A percentile compares a stretch with the other conserved stretches of the same genome.
Evolutionary conservation across 805 yeast genomes (phyloP).

Genomic region (Candida sonorensis): DNA sequence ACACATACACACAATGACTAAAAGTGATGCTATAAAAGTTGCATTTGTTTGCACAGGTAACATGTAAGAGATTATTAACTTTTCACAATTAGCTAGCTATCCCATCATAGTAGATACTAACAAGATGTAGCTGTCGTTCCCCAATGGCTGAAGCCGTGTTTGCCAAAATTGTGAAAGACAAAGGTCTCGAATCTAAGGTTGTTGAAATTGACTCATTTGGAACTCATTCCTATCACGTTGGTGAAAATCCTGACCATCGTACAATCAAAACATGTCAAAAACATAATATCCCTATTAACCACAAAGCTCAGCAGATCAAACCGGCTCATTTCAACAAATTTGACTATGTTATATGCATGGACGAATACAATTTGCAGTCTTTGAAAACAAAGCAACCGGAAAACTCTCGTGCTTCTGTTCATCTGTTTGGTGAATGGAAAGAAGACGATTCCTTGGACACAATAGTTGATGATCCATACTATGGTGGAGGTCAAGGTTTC

Average conservation of each 20-base stretch:
- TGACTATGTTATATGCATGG: conserved; percentile 70
- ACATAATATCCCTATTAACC: conserved; percentile 70
- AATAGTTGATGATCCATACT: conserved; percentile 86
- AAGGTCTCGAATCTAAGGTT: conserved; percentile 40
- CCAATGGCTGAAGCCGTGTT: conserved; percentile 98
- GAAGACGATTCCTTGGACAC: conserved; percentile 40
- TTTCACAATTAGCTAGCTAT: conserved; percentile 1
- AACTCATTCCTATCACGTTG: conserved; percentile 78
- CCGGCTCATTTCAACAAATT: conserved; percentile 45
- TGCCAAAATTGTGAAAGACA: conserved; percentile 49
- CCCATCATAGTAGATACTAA: no score
- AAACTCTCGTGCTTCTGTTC: conserved; percentile 40
- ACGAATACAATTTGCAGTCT: conserved; percentile 49
- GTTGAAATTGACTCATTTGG: conserved; percentile 77
- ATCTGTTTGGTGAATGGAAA: conserved; percentile 78
- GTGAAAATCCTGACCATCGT: conserved; percentile 76
- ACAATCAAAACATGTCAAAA: conserved; percentile 59
- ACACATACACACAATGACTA: conserved; percentile 2
- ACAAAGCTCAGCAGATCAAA: conserved; percentile 64
- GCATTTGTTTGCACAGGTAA: conserved; percentile 92
- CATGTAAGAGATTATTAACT: conserved; percentile 44
- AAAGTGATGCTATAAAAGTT: conserved; percentile 31
- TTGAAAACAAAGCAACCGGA: conserved; percentile 48
- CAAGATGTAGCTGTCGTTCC: conserved; percentile 68
- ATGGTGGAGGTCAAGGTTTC: conserved; percentile 82